Conservation (phyloP, 129 eudicot genomes). For the Cynara cardunculus region DNA sequence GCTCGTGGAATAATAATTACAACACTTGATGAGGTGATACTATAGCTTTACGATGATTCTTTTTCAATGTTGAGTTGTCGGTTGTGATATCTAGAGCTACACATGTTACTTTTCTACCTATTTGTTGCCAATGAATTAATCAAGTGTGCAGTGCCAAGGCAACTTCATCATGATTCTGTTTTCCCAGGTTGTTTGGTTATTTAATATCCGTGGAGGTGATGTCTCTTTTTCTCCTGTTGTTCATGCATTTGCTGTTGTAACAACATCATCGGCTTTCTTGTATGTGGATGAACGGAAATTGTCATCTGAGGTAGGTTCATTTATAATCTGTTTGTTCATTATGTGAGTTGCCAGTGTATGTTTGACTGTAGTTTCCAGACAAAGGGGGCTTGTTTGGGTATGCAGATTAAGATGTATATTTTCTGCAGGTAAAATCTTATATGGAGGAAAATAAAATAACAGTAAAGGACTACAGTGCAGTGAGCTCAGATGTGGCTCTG, state of each 20-base stretch:
- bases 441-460: slow-evolving; percentile 69
- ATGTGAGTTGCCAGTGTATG: background rate
- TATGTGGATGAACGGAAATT: slow-evolving; percentile 82
- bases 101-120: background rate
- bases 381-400: background rate
- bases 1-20: slow-evolving; percentile 66
- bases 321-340: background rate
- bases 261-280: slow-evolving; percentile 67
- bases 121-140: slow-evolving; percentile 5
- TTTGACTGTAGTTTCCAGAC: background rate
- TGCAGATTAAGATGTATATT: background rate
- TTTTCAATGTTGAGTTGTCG: background rate
- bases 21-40: slow-evolving; percentile 83
- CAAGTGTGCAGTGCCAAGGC: background rate
- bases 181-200: slow-evolving; percentile 91
- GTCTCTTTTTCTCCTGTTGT: slow-evolving; percentile 93
- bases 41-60: background rate
- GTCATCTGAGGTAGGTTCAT: slow-evolving; percentile 67
- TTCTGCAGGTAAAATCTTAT: slow-evolving; percentile 58
- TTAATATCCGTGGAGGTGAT: slow-evolving; percentile 84
- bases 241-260: slow-evolving; percentile 89
- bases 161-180: background rate
- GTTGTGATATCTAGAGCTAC: background rate
- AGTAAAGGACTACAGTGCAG: slow-evolving; percentile 68
- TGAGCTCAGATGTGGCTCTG: slow-evolving; percentile 70